Base-by-base conservation (phyloP, 2,329 filamentous ascomycete species). In the Ascochyta koolunga region DNA sequence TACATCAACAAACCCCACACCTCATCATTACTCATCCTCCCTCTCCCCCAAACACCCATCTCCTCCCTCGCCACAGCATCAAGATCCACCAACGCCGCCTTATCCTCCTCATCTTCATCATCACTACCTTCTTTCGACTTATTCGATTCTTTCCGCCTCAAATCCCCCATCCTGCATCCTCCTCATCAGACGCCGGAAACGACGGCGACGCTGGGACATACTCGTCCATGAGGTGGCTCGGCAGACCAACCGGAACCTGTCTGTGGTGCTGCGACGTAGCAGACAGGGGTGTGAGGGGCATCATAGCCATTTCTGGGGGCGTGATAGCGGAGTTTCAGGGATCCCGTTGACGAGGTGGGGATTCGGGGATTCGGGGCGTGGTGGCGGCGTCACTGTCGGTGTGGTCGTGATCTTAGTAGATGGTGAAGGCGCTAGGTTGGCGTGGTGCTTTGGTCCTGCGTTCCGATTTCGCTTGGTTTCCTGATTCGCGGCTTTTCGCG, bases 31-130 rank as follows among this genome's bases (percentile, higher is more conserved):
- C 18, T 51, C 47, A 48, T 69, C 68, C 41, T 70, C 68, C 22
- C 62, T 58, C 31, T 70, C 67, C 2, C 70, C 71, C 71, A 74
- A 48, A 73, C 71, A 24, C 69, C 70, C 50, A 66, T 68, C 62
- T 73, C 71, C 51, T 73, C 70, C 42, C 65, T 65, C 22, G 70
- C 70, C 16, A 73, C 71, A 31, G 59, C 69, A 60, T 74, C 71
- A 15, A 73, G 39, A 65, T 73, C 71, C 31, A 72, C 56, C 50
- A 73, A 46, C 1, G 57, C 64, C 19, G 57, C 60, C 35, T 51
- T 51, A 19, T 40, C 45, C 4, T 48, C 58, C 1, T 60, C 64
- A 9, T 52, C 61, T 0, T 60, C 65, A 22, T 63, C 66, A 25
- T 62, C 61, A 21, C 64, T 62, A 8, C 45, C 55, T 11, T 48